Evolutionary conservation across 2,329 filamentous ascomycete species (phyloP).

Genomic region (Ascochyta pisi): DNA sequence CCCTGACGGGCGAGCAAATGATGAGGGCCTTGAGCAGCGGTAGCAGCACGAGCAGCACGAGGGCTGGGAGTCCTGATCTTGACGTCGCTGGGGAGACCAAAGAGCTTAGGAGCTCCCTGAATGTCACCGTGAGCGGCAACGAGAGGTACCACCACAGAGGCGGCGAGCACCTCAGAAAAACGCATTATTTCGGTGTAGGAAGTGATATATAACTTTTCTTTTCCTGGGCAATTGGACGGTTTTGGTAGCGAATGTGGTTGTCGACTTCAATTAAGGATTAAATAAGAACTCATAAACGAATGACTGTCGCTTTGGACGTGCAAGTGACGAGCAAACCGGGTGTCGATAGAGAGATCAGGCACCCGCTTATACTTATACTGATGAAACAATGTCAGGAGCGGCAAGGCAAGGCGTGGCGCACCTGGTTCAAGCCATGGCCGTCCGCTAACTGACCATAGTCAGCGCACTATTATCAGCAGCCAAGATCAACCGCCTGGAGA

Average conservation of each 20-base stretch:
- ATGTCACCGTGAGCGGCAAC: constrained; percentile 43
- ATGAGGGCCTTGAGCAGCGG: constrained; percentile 15
- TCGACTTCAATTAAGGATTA: constrained; percentile 26
- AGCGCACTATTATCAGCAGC: constrained; percentile 27
- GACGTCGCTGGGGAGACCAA: constrained; percentile 41
- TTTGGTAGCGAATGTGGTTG: constrained; percentile 26
- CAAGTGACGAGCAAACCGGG: constrained; percentile 35
- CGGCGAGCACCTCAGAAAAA: constrained; percentile 38
- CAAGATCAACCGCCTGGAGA: constrained; percentile 27
- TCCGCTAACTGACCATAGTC: constrained; percentile 22
- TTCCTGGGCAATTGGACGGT: constrained; percentile 4
- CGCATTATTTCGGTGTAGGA: constrained; percentile 36
- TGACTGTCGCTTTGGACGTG: constrained; percentile 33
- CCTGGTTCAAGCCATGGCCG: constrained; percentile 23
- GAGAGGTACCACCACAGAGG: constrained; percentile 36
- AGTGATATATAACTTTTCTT: constrained; percentile 3
- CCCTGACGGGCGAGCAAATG: constrained; percentile 39
- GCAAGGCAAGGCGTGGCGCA: constrained; percentile 27
- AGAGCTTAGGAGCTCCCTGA: constrained; percentile 42
- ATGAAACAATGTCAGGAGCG: constrained; percentile 15
- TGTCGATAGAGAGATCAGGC: constrained; percentile 17
- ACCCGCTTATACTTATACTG: constrained; percentile 31
- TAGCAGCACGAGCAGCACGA: constrained; percentile 27
- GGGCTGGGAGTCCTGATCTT: constrained; percentile 41
- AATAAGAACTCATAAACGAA: constrained; percentile 29